Percentiles rank a stretch among this genome's conserved stretches.
Evolutionary conservation across 2,329 filamentous ascomycete species (phyloP).

Genomic region (Colletotrichum acutatum): DNA sequence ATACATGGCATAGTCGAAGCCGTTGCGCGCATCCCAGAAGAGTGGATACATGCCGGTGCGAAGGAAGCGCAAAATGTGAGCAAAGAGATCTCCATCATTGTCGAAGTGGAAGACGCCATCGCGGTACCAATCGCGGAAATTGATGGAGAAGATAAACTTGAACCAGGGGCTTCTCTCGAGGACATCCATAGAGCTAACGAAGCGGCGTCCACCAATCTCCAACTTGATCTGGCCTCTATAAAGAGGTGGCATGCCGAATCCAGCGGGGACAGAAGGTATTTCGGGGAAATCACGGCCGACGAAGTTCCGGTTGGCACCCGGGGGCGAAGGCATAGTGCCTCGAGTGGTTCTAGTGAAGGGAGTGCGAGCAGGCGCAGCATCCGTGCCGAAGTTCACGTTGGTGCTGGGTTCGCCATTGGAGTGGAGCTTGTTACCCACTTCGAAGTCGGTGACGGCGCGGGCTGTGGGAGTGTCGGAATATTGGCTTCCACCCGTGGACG

Average conservation of each 20-base stretch:
- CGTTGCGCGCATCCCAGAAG: constrained; percentile 43
- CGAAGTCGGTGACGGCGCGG: background rate
- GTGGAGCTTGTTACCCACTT: background rate
- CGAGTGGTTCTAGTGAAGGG: background rate
- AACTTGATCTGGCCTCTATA: constrained; percentile 22
- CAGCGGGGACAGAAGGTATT: background rate
- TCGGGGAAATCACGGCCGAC: background rate
- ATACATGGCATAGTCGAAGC: constrained; percentile 50
- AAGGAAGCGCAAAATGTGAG: constrained; percentile 48
- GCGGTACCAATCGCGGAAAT: constrained; percentile 21
- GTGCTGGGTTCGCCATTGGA: background rate
- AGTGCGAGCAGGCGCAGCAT: background rate
- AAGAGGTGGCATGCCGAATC: constrained; percentile 4
- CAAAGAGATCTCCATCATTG: constrained; percentile 48
- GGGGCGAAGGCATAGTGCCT: background rate
- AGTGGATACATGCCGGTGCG: constrained; percentile 47
- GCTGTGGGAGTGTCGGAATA: background rate
- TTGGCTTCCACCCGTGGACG: background rate
- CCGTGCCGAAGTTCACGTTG: background rate
- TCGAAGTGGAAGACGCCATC: constrained; percentile 43
- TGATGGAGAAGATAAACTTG: constrained; percentile 25
- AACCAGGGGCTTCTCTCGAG: constrained; percentile 29
- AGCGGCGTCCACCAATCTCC: constrained; percentile 36
- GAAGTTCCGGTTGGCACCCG: background rate
- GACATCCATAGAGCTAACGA: constrained; percentile 32